Evolutionary conservation across 257 asterid species (phyloP).

Genomic region (Ballota nigra): DNA sequence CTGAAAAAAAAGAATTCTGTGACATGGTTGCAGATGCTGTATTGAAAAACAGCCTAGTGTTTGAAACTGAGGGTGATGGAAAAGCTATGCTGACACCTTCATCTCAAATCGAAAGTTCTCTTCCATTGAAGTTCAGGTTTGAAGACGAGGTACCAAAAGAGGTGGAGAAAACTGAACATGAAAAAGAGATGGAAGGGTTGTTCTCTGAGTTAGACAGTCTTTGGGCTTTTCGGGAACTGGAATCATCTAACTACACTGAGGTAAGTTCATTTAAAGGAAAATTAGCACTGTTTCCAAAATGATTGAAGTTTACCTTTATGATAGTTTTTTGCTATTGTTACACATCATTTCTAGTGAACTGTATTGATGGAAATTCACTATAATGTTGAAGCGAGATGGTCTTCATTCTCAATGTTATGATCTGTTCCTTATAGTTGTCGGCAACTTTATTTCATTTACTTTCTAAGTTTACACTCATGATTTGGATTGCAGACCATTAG

Average conservation of each 20-base stretch:
- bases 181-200: conserved; percentile 30
- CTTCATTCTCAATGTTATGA: not conserved
- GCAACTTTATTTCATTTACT: too few relatives aligned
- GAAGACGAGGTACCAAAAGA: conserved; percentile 37
- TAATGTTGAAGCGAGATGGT: not conserved
- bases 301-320: not conserved
- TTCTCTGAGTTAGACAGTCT: conserved; percentile 26
- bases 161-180: conserved; percentile 37
- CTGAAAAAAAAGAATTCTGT: conserved; percentile 16
- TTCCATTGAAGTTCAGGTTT: conserved; percentile 45
- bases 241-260: conserved; percentile 12
- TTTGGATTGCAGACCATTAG: not conserved
- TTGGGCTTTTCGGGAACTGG: conserved; percentile 4
- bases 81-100: conserved; percentile 11
- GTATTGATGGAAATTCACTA: not conserved
- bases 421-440: not conserved
- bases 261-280: conserved; percentile 25
- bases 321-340: not conserved
- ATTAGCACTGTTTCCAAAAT: not conserved
- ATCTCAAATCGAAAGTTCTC: conserved; percentile 4
- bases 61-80: conserved; percentile 15
- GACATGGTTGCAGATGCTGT: conserved; percentile 32
- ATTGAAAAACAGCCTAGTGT: conserved; percentile 12
- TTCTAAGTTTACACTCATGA: not conserved
- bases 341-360: not conserved